These are phyloP conservation scores for Pyrenophora tritici-repentis DNA, from an alignment of 2,329 filamentous ascomycete genomes.

Conservation along the genomic window DNA sequence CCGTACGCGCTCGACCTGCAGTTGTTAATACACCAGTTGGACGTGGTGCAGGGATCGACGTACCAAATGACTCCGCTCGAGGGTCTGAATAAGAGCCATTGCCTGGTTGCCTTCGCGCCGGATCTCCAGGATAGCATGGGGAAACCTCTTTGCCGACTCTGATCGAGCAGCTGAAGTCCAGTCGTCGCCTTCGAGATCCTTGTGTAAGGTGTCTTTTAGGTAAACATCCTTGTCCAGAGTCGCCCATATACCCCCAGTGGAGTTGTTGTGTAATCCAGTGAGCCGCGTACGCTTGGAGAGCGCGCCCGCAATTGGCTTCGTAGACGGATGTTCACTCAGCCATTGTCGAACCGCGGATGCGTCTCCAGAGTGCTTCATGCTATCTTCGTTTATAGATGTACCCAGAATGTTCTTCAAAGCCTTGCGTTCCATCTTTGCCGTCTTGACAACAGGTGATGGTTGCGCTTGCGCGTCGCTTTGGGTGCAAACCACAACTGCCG, in stretches of 20 bases:
- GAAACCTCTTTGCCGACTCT: constrained; percentile 46
- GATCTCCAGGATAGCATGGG: constrained; percentile 58
- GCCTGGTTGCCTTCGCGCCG: constrained; percentile 53
- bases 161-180: constrained; percentile 35
- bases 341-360: constrained; percentile 47
- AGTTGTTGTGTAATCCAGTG: constrained; percentile 53
- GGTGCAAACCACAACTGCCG: constrained; percentile 35
- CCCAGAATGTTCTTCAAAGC: constrained; percentile 49
- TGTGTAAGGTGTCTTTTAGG: constrained; percentile 43
- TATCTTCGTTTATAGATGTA: constrained; percentile 22
- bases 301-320: constrained; percentile 54
- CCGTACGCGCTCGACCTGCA: constrained; percentile 54
- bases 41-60: constrained; percentile 9
- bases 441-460: constrained; percentile 25
- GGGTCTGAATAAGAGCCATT: constrained; percentile 47
- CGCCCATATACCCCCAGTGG: constrained; percentile 52
- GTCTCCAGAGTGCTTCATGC: constrained; percentile 13
- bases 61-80: constrained; percentile 57
- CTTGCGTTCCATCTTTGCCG: constrained; percentile 50
- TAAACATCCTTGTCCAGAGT: constrained; percentile 55
- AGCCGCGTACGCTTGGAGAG: constrained; percentile 55
- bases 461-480: constrained; percentile 19
- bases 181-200: constrained; percentile 38
- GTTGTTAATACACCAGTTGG: constrained; percentile 25
- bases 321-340: constrained; percentile 51